Base-by-base conservation (phyloP, 176 grass and related monocot genomes). In the Panicum miliaceum region DNA sequence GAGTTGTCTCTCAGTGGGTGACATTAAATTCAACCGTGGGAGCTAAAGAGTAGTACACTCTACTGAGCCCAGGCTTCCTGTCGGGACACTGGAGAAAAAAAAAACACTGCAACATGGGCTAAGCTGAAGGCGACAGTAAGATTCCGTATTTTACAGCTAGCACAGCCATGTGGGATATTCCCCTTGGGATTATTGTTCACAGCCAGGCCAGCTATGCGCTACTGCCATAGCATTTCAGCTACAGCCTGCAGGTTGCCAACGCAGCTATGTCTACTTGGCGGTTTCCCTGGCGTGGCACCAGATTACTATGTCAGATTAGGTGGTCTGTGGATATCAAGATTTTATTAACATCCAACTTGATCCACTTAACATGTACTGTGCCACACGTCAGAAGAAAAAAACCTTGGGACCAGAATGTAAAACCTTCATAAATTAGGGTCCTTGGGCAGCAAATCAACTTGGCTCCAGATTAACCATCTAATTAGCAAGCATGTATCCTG, bases 1-100 rank as follows among this genome's bases (percentile, higher is more conserved):
- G 38, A 79, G 75, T 42, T 88, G 87, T 88, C 81, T 84, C 76
- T 80, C 50, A 29, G 82, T 79, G 82, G 87, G 87, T 89, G 82
- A 89, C 75, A 84, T 51, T 84, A 80, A 84, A 89, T 89, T 84
- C 29, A 67, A 54, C 59, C 59, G n/a, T 54, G 48, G 22, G 73
- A 76, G 73, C 12, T 74, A 38, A 58, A 47, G 37, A 61, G 50
- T 34, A 18, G 77, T 81, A 46, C 78, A 52, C 70, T 16, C 62
- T 63, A 22, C 50, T 29, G 64, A 68, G 79, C 32, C 25, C 69
- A 77, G 86, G 42, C 63, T 88, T 76, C 69, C n/a, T 85, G 82
- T 85, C 77, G 51, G 81, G 66, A 78, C 71, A 81, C 45, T 58
- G 41, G 51, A 63, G 76, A 2, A 32, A 32, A 65, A 76, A 66